phyloP scores from a whole-genome alignment of 345 rosid genomes.

The Carallia brachiata region DNA sequence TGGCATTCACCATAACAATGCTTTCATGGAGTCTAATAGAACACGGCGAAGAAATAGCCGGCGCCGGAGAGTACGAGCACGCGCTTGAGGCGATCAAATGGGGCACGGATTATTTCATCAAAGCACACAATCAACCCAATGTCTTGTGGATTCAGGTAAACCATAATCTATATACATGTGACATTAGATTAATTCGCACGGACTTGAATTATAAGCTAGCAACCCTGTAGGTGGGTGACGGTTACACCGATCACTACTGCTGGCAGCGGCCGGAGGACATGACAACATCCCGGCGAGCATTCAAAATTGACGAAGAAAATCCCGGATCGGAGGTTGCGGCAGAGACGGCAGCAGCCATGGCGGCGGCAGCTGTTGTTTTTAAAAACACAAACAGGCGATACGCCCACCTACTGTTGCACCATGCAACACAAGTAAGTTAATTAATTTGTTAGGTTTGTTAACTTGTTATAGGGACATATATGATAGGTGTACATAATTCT shows the following conservation, averaged over 20 bases:
- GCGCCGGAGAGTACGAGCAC: slow-evolving; percentile 53
- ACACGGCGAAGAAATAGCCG: slow-evolving; percentile 55
- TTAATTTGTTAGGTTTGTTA: slow-evolving; percentile 3
- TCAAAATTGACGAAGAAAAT: slow-evolving; percentile 59
- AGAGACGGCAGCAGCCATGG: slow-evolving; percentile 87
- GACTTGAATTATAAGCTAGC: not conserved
- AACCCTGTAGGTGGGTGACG: slow-evolving; percentile 69
- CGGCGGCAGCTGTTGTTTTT: slow-evolving; percentile 81
- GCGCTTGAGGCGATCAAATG: slow-evolving; percentile 73
- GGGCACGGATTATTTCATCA: slow-evolving; percentile 90
- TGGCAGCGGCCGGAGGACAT: slow-evolving; percentile 99
- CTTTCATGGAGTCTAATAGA: slow-evolving; percentile 81
- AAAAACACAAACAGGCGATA: slow-evolving; percentile 61
- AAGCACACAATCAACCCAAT: slow-evolving; percentile 81
- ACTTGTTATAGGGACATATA: not conserved
- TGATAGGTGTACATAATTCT: slow-evolving; percentile 11
- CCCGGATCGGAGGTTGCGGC: slow-evolving; percentile 84
- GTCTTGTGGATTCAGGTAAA: slow-evolving; percentile 81
- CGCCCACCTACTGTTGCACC: slow-evolving; percentile 66
- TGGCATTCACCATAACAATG: slow-evolving; percentile 90
- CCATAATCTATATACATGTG: not conserved
- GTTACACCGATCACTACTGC: slow-evolving; percentile 82
- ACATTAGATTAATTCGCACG: not conserved
- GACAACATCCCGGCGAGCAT: slow-evolving; percentile 71
- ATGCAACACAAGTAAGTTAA: slow-evolving; percentile 53